Base-by-base conservation (phyloP, 1,284 basidiomycete species). In the Pholiota adiposa region DNA sequence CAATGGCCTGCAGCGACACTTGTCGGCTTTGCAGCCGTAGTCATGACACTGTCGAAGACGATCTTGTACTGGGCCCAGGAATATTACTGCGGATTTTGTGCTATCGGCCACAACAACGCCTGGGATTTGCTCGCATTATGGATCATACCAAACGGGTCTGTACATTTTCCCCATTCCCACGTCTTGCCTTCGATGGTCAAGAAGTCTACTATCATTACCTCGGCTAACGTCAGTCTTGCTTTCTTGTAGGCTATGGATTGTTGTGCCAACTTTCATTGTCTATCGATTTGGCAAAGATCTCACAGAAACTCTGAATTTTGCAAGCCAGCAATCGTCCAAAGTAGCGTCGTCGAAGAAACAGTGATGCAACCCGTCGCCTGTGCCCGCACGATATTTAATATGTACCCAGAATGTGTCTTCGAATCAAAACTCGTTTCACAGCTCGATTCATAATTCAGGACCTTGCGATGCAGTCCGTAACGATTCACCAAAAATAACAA, bases 41-140 rank as follows among this genome's bases (percentile, higher is more conserved):
- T 83, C 11, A 89, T 95, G 88, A 97, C 94, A 0, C 75, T 94
- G 25, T 85, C 86, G 61, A 96, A 96, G 79, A 97, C 94, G 0
- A 72, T 87, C 4, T 80, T 96, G n/a, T 97, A 96, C 74, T 86
- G 85, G 81, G 71, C 81, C 6, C 88, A 93, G 70, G 92, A 94
- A 73, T 88, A 87, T 70, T 92, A 79, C 68, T 92, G 90, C 71
- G 79, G 79, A 19, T 82, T 78, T 23, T 94, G 93, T 70, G 81
- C 85, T 25, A 78, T 88, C 14, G 92, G 92, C 3, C 94, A 96
- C 72, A 96, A 96, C 70, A 70, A 78, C 34, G 62, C 76, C 25
- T 66, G 71, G 59, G 81, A 81, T 33, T 72, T 89, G 33, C 63
- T 92, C 48, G 67, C 87, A 44, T 83, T 86, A 60, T 96, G 86